These are phyloP conservation scores for Leucocoprinus sp. DNA, from an alignment of 768 basidiomycete species.

Conservation along the genomic window DNA sequence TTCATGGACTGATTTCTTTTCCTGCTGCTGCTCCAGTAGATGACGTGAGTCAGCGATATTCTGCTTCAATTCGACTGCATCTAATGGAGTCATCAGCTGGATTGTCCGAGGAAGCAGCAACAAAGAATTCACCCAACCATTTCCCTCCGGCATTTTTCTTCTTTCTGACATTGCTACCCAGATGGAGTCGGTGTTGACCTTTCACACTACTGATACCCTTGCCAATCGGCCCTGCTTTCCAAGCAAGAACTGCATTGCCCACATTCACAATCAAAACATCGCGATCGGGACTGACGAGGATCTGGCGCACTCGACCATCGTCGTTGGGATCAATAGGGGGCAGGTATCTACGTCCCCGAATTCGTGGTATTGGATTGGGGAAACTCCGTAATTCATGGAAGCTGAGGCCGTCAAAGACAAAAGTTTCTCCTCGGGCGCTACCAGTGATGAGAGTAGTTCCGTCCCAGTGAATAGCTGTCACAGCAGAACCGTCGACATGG, in stretches of 20 bases:
- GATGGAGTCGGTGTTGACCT: conserved; percentile 19
- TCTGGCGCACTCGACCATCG: conserved; percentile 42
- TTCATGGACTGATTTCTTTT: conserved; percentile 23
- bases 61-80: conserved; percentile 53
- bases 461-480: conserved; percentile 60
- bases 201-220: conserved; percentile 24
- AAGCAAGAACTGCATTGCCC: conserved; percentile 57
- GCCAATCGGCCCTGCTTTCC: conserved; percentile 48
- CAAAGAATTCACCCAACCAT: conserved; percentile 34
- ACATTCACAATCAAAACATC: conserved; percentile 52
- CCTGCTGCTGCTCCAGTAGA: conserved; percentile 45
- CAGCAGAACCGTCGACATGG: conserved; percentile 46
- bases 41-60: conserved; percentile 52
- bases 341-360: conserved; percentile 18
- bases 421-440: conserved; percentile 49
- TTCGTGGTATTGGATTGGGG: conserved; percentile 34
- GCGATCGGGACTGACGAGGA: conserved; percentile 43
- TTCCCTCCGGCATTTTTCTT: conserved; percentile 28
- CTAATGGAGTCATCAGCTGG: conserved; percentile 26
- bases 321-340: conserved; percentile 21
- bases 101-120: not conserved
- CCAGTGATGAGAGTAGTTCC: conserved; percentile 56
- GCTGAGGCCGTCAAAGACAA: conserved; percentile 60
- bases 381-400: conserved; percentile 51
- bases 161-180: conserved; percentile 22